These are phyloP conservation scores for Avena sativa DNA, from an alignment of 176 grass and related monocot species.

Conservation along the genomic window DNA sequence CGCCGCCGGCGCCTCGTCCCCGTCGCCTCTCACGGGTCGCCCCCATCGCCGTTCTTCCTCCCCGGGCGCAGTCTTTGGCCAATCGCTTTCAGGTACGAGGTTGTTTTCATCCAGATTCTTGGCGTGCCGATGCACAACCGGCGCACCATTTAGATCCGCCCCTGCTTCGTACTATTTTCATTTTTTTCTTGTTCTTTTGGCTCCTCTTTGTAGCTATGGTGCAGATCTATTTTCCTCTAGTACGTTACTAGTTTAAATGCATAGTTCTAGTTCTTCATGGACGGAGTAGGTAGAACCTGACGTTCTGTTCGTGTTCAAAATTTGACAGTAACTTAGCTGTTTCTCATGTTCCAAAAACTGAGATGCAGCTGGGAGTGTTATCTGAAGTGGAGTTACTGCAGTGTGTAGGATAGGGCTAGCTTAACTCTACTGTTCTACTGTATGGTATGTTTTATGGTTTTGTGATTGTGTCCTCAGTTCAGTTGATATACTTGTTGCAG, in stretches of 20 bases:
- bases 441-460: not conserved
- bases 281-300: not conserved
- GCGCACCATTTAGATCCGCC: not conserved
- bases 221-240: not conserved
- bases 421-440: conserved; percentile 2
- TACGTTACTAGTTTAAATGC: not conserved
- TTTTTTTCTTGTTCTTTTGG: not conserved
- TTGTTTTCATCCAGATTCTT: not conserved
- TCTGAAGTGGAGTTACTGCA: not conserved
- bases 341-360: not conserved
- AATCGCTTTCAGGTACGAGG: conserved; percentile 5
- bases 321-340: not conserved
- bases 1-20: not conserved
- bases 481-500: conserved; percentile 26
- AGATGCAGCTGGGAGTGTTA: not conserved
- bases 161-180: not conserved
- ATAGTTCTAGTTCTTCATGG: not conserved
- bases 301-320: not conserved
- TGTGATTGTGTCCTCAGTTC: conserved; percentile 8
- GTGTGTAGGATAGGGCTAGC: not conserved
- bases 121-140: not conserved
- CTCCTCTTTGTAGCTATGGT: not conserved
- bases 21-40: not conserved
- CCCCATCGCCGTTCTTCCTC: not conserved
- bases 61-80: not conserved